Conservation (phyloP, 345 rosid genomes). For the Bruguiera parviflora region DNA sequence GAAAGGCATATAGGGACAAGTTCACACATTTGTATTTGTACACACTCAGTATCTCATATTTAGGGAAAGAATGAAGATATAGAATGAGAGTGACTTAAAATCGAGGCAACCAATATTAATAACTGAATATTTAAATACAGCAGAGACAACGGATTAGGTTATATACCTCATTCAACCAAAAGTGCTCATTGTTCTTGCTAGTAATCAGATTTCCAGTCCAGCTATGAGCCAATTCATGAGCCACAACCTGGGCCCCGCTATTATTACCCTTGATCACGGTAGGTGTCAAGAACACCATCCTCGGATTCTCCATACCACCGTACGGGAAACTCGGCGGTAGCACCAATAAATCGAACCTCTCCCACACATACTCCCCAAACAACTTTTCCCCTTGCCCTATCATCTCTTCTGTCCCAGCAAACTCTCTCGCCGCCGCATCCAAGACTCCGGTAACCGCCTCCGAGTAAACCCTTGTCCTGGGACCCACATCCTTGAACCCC, state of each 20-base stretch:
- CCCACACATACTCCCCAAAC: conserved; percentile 84
- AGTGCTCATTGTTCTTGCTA: conserved; percentile 79
- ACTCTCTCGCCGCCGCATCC: conserved; percentile 77
- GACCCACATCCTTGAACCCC: conserved; percentile 76
- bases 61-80: too few species aligned
- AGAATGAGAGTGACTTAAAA: too few species aligned
- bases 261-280: conserved; percentile 89
- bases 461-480: conserved; percentile 75
- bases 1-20: too few species aligned
- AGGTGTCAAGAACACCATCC: conserved; percentile 86
- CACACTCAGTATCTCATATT: too few species aligned
- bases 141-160: not conserved
- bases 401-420: conserved; percentile 90
- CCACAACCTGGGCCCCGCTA: conserved; percentile 84
- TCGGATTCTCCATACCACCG: conserved; percentile 93
- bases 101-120: too few species aligned
- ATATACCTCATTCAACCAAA: conserved; percentile 92
- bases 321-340: conserved; percentile 92
- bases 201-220: conserved; percentile 96
- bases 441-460: conserved; percentile 54
- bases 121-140: not conserved
- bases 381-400: conserved; percentile 73
- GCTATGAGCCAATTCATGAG: conserved; percentile 89
- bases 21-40: too few species aligned
- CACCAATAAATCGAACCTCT: conserved; percentile 80